These are phyloP conservation scores for Phaeodactylum tricornutum DNA, from an alignment of 108 stramenopile genomes.

Conservation along the genomic window DNA sequence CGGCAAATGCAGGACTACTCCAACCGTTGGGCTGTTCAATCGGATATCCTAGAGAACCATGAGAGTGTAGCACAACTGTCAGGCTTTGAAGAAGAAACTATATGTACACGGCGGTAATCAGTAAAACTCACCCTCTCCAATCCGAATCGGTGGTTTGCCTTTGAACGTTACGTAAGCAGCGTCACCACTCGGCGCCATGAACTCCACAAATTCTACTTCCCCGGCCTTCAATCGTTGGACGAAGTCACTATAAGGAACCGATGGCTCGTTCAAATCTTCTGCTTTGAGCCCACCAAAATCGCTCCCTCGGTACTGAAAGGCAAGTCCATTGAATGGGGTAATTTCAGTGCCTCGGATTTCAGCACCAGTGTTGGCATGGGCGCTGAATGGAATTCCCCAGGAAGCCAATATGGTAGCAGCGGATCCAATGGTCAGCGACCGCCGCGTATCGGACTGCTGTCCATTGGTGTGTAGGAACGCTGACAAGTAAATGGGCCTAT, in stretches of 20 bases:
- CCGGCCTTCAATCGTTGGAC: constrained; percentile 30
- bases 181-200: constrained; percentile 72
- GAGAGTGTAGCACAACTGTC: too few relatives aligned
- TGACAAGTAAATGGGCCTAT: too few relatives aligned
- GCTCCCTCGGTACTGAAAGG: constrained; percentile 62
- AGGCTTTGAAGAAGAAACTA: background rate
- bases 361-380: constrained; percentile 10
- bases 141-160: constrained; percentile 37
- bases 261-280: constrained; percentile 44
- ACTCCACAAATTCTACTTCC: constrained; percentile 67
- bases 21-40: constrained; percentile 64
- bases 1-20: constrained; percentile 55
- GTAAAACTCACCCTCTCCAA: constrained; percentile 36
- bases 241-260: constrained; percentile 58
- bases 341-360: constrained; percentile 20
- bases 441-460: too few relatives aligned
- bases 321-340: constrained; percentile 64
- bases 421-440: too few relatives aligned
- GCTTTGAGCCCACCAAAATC: constrained; percentile 48
- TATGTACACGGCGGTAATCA: background rate
- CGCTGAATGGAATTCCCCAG: background rate
- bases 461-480: too few relatives aligned
- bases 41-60: constrained; percentile 57
- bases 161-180: constrained; percentile 68
- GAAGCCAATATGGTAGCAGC: too few relatives aligned